A percentile compares a stretch with the other conserved stretches of the same genome.
Conservation (phyloP, 768 basidiomycete genomes). For the Lentinula lateritia region DNA sequence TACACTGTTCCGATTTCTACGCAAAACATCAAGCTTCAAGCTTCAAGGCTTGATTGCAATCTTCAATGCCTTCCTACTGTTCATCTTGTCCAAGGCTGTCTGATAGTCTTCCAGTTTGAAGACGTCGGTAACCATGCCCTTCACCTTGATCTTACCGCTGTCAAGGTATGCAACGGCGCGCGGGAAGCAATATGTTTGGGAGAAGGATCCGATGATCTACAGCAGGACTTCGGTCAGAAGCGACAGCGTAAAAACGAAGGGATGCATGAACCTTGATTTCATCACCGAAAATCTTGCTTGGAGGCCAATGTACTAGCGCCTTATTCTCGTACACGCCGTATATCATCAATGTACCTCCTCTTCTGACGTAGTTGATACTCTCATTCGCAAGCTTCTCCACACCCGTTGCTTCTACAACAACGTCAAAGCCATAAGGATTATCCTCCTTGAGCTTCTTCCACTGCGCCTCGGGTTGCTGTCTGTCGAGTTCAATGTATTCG, state of each 20-base stretch:
- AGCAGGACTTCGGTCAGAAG: background rate
- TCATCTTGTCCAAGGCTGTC: conserved; percentile 69
- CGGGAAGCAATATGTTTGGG: conserved; percentile 87
- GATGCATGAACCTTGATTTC: conserved; percentile 11
- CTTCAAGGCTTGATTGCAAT: conserved; percentile 54
- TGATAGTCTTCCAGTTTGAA: conserved; percentile 69
- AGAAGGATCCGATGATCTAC: conserved; percentile 88
- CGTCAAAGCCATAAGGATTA: conserved; percentile 80
- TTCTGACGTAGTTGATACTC: conserved; percentile 82
- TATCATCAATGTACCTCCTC: conserved; percentile 81
- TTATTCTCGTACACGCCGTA: conserved; percentile 91
- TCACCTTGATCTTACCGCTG: conserved; percentile 73
- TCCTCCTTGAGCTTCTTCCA: conserved; percentile 65
- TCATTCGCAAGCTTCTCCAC: conserved; percentile 85
- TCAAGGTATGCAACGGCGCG: conserved; percentile 88
- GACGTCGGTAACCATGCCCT: conserved; percentile 69
- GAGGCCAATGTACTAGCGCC: conserved; percentile 81
- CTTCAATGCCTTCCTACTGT: conserved; percentile 53
- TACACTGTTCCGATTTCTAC: background rate
- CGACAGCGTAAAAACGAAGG: background rate
- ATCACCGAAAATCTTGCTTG: conserved; percentile 65
- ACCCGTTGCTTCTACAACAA: conserved; percentile 71
- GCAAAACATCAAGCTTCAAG: background rate
- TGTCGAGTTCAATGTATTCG: conserved; percentile 71
- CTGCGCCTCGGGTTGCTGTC: conserved; percentile 55